A percentile compares a stretch with the other conserved stretches of the same genome.
These are phyloP conservation scores for Podospora tetraspora DNA, from an alignment of 495 filamentous ascomycete species.

Conservation along the genomic window DNA sequence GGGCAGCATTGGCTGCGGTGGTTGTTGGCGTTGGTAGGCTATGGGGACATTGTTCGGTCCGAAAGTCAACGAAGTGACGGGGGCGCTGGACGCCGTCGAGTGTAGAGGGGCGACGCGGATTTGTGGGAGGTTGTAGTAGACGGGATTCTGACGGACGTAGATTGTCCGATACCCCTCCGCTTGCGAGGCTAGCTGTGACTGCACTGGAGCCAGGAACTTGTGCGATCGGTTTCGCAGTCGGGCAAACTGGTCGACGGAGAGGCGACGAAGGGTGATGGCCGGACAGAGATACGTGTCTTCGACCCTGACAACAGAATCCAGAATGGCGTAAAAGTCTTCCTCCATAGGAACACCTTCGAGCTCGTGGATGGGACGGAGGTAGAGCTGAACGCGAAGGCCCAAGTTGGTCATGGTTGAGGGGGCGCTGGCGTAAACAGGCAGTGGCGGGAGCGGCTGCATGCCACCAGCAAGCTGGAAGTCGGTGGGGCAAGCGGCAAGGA, in stretches of 20 bases:
- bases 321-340: slow-evolving; percentile 4
- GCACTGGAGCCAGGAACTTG: not conserved
- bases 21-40: too few relatives aligned
- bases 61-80: not conserved
- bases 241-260: slow-evolving; percentile 1
- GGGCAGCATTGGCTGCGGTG: not conserved
- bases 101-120: not conserved
- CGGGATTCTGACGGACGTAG: slow-evolving; percentile 4
- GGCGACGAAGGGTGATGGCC: slow-evolving; percentile 1
- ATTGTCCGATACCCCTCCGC: not conserved
- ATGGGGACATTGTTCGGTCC: not conserved
- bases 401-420: slow-evolving; percentile 4
- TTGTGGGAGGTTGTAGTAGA: slow-evolving; percentile 1
- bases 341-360: not conserved
- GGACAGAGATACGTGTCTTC: not conserved
- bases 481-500: not conserved
- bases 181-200: not conserved
- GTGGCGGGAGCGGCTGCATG: not conserved
- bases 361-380: slow-evolving; percentile 2
- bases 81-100: not conserved
- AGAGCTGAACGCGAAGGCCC: slow-evolving; percentile 5
- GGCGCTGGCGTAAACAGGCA: not conserved
- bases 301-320: not conserved
- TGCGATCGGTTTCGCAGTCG: not conserved
- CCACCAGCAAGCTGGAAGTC: not conserved